phyloP scores from a whole-genome alignment of 2,329 filamentous ascomycete genomes.

The Macrophomina phaseolina region DNA sequence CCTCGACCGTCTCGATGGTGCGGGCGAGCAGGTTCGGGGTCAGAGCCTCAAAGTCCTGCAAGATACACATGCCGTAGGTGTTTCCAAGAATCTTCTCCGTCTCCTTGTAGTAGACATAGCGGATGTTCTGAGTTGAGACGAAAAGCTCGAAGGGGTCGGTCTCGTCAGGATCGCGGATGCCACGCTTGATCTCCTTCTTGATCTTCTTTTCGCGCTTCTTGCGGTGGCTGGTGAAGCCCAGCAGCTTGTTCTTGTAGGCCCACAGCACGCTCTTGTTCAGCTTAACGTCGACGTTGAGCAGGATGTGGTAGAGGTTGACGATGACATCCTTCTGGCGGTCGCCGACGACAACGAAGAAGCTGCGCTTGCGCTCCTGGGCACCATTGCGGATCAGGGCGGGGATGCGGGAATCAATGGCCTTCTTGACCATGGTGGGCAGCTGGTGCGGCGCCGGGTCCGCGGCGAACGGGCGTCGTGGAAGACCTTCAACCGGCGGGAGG shows the following conservation, averaged over 20 bases:
- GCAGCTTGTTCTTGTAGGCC: slow-evolving; percentile 97
- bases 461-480: background rate
- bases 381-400: slow-evolving; percentile 49
- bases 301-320: slow-evolving; percentile 91
- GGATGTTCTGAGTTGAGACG: slow-evolving; percentile 93
- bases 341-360: slow-evolving; percentile 96
- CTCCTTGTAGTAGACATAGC: slow-evolving; percentile 99
- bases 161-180: slow-evolving; percentile 87
- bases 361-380: slow-evolving; percentile 84
- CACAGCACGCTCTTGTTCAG: slow-evolving; percentile 96
- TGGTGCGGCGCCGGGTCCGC: slow-evolving; percentile 23
- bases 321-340: slow-evolving; percentile 96
- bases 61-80: slow-evolving; percentile 97
- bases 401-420: slow-evolving; percentile 43
- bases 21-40: slow-evolving; percentile 96
- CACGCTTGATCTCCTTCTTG: slow-evolving; percentile 96
- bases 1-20: slow-evolving; percentile 97
- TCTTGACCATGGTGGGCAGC: slow-evolving; percentile 29
- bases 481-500: background rate
- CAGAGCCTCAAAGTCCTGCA: slow-evolving; percentile 97
- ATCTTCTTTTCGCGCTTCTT: slow-evolving; percentile 99
- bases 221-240: slow-evolving; percentile 91
- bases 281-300: slow-evolving; percentile 87
- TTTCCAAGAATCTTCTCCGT: slow-evolving; percentile 98
- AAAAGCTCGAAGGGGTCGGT: slow-evolving; percentile 98